phyloP scores from a whole-genome alignment of 1,139 yeast genomes.

The Candida sp. region DNA sequence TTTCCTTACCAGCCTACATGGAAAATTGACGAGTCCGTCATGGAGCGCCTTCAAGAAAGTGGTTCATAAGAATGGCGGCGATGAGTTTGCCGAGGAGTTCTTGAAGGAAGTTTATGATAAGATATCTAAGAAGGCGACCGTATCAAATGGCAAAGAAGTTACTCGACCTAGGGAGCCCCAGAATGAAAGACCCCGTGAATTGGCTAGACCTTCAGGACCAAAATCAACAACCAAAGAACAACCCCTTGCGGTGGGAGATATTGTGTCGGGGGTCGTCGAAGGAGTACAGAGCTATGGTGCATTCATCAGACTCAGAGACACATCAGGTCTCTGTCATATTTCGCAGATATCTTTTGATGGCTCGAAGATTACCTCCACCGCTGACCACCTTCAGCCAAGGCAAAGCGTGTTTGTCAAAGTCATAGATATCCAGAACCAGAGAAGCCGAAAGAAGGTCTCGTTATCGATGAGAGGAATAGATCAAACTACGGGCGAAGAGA shows the following conservation, averaged over 20 bases:
- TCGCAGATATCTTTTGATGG: constrained; percentile 62
- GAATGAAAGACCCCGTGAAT: too few species aligned
- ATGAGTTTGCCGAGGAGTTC: constrained; percentile 53
- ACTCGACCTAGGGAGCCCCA: too few species aligned
- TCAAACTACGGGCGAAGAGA: constrained; percentile 65
- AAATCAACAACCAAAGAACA: not conserved
- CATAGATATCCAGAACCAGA: constrained; percentile 42
- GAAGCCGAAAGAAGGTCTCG: constrained; percentile 44
- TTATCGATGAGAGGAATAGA: constrained; percentile 79
- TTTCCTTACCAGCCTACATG: constrained; percentile 56
- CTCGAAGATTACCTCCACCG: constrained; percentile 56
- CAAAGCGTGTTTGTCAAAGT: constrained; percentile 75
- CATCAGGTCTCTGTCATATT: constrained; percentile 75
- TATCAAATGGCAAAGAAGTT: not conserved
- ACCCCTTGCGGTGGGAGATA: constrained; percentile 38
- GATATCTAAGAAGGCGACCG: constrained; percentile 15
- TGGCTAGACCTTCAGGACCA: too few species aligned
- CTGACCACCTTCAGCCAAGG: constrained; percentile 57
- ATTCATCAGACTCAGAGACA: constrained; percentile 50
- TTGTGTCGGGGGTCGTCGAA: constrained; percentile 65
- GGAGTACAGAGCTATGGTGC: constrained; percentile 78
- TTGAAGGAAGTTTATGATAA: constrained; percentile 38
- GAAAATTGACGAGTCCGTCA: constrained; percentile 19
- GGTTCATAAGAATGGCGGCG: constrained; percentile 65
- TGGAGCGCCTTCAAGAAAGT: constrained; percentile 42